Evolutionary conservation across 2,329 filamentous ascomycete species (phyloP), one percentile per base, ranked within the genome.

Genomic region (Acephala macrosclerotiorum): DNA sequence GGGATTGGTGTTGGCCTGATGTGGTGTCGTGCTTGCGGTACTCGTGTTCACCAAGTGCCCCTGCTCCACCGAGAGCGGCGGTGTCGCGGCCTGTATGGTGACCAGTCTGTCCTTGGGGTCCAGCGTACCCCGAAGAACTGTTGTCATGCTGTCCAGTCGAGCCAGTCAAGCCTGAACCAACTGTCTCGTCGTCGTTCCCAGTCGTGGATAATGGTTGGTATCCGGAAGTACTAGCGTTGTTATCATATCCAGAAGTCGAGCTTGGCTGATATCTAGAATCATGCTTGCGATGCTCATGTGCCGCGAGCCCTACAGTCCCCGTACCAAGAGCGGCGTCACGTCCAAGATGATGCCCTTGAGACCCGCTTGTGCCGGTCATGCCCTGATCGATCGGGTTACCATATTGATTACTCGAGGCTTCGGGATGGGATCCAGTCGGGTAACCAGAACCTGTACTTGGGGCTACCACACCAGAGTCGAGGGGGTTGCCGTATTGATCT

Each of bases 41-140:
- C n/a, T 66, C 66, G 36, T 64, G 66, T 22, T 68, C 60, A 4
- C 63, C 63, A 22, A 40, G 42, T 2, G 63, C 47, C 35, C 62
- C 62, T 3, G 65, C 56, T 18, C 57, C 58, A 38, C 66, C 66
- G 22, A 63, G 18, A 12, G 14, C 61, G 11, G 56, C 47, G 6
- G 61, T 36, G 25, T 61, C 36, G 35, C 56, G 51, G 33, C 38
- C 57, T 22, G 47, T 22, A 12, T 59, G 53, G n/a, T 61, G 29
- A 33, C 29, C 29, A 33, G 29, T 33, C 29, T 9, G 29, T 4
- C 29, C 29, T 33, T 33, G 29, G 4, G 29, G 9, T 33, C 29
- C 29, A 5, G 29, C 29, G 29, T 33, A 33, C 9, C 29, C 29
- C 9, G 29, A 33, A 33, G 29, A 33, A 5, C 4, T 33, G 53